A percentile compares a stretch with the other conserved stretches of the same genome.
phyloP scores from a whole-genome alignment of 768 basidiomycete species.

The Paxillus involutus region DNA sequence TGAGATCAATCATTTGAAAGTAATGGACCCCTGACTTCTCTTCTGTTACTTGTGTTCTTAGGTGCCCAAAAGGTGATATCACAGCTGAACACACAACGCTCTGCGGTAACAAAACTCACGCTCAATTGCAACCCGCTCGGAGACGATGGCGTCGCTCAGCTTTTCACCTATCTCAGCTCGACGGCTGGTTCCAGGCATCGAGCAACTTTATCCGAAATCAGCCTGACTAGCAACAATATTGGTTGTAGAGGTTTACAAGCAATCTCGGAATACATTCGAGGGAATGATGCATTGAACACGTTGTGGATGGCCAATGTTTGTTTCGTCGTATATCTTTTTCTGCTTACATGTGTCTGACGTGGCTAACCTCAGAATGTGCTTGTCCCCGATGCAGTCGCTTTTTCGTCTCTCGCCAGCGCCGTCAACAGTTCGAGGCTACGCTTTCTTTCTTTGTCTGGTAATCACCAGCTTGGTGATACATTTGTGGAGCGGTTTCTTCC shows the following conservation, averaged over 20 bases:
- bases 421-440: slow-evolving; percentile 54
- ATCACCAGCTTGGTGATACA: slow-evolving; percentile 45
- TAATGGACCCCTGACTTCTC: background rate
- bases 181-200: slow-evolving; percentile 44
- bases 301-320: slow-evolving; percentile 59
- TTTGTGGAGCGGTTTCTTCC: slow-evolving; percentile 54
- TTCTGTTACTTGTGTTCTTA: slow-evolving; percentile 1
- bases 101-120: slow-evolving; percentile 47
- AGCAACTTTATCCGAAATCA: slow-evolving; percentile 47
- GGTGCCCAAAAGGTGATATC: slow-evolving; percentile 55
- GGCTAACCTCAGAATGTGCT: slow-evolving; percentile 38
- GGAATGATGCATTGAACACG: slow-evolving; percentile 42
- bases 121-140: slow-evolving; percentile 58
- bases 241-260: slow-evolving; percentile 53
- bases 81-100: slow-evolving; percentile 41
- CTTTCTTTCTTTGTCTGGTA: slow-evolving; percentile 51
- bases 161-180: slow-evolving; percentile 59
- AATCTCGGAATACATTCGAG: slow-evolving; percentile 50
- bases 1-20: background rate
- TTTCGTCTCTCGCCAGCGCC: slow-evolving; percentile 43
- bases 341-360: background rate
- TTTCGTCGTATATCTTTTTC: slow-evolving; percentile 1
- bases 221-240: slow-evolving; percentile 53
- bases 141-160: slow-evolving; percentile 51
- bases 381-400: slow-evolving; percentile 34